phyloP scores from a whole-genome alignment of 2,329 filamentous ascomycete genomes.

The Harringtonia aguacate region DNA sequence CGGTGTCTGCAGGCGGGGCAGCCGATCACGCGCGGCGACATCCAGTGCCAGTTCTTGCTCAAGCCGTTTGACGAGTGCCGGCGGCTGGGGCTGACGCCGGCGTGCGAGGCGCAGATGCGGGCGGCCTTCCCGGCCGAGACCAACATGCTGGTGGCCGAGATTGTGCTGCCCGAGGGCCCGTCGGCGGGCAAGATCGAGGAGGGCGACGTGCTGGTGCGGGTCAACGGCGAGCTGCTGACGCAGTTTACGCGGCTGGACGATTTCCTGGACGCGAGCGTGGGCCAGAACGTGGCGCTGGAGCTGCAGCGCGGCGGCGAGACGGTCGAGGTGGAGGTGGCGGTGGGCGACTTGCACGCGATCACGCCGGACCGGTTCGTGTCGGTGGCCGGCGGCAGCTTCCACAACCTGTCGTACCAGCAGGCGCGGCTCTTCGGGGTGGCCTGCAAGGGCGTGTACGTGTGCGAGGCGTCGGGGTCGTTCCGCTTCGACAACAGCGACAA shows the following conservation, averaged over 20 bases:
- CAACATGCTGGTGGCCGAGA: conserved; percentile 94
- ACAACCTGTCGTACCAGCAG: conserved; percentile 94
- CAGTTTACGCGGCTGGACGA: conserved; percentile 89
- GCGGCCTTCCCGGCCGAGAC: conserved; percentile 84
- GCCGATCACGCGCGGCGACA: conserved; percentile 80
- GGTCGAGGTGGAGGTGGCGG: conserved; percentile 70
- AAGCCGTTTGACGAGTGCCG: conserved; percentile 98
- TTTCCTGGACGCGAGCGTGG: conserved; percentile 82
- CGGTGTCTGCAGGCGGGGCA: conserved; percentile 70
- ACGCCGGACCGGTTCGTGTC: conserved; percentile 94
- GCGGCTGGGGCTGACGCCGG: conserved; percentile 69
- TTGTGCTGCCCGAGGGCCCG: conserved; percentile 83
- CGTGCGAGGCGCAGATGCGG: conserved; percentile 80
- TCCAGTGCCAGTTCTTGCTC: conserved; percentile 93
- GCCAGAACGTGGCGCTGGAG: conserved; percentile 63
- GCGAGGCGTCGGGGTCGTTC: conserved; percentile 90
- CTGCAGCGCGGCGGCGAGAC: conserved; percentile 85
- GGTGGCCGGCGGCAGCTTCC: conserved; percentile 88
- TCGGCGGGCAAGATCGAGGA: conserved; percentile 82
- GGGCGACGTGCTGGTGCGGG: conserved; percentile 85
- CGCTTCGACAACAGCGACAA: conserved; percentile 83
- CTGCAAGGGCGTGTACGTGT: conserved; percentile 86
- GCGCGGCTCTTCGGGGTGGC: conserved; percentile 91
- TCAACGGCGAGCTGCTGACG: conserved; percentile 86
- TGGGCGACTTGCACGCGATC: conserved; percentile 86